Evolutionary conservation across 2,329 filamentous ascomycete genomes (phyloP).

Genomic region (Dactylonectria estremocensis): DNA sequence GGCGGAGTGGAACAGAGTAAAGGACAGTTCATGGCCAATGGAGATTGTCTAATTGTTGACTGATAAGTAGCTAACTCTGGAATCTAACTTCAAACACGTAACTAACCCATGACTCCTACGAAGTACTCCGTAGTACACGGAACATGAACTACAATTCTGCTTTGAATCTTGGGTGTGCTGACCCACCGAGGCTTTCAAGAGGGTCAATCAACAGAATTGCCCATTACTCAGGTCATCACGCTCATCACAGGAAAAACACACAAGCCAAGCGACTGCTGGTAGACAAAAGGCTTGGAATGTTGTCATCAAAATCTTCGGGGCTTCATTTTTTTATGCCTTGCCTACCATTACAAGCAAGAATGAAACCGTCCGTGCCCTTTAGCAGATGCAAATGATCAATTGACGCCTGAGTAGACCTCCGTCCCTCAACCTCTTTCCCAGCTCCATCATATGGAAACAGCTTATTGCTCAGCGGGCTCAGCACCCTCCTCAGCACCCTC

Average conservation of each 20-base stretch:
- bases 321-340: constrained; percentile 56
- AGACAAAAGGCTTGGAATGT: constrained; percentile 40
- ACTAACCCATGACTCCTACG: neutral
- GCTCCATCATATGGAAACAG: constrained; percentile 41
- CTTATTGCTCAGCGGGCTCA: constrained; percentile 61
- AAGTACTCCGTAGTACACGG: too few species aligned
- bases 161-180: too few species aligned
- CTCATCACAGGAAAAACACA: neutral
- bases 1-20: neutral
- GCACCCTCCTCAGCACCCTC: constrained; percentile 69
- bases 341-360: constrained; percentile 58
- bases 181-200: neutral
- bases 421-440: constrained; percentile 50
- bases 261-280: constrained; percentile 32
- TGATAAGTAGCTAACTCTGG: neutral
- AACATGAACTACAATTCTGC: too few species aligned
- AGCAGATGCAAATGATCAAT: constrained; percentile 61
- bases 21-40: neutral
- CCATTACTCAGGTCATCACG: neutral
- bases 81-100: neutral
- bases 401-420: constrained; percentile 59
- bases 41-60: neutral
- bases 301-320: constrained; percentile 53
- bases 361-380: constrained; percentile 57
- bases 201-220: too few species aligned